Evolutionary conservation across 495 filamentous ascomycete genomes (phyloP), one percentile per base, ranked within the genome.

Genomic region (Annulohypoxylon moriforme): DNA sequence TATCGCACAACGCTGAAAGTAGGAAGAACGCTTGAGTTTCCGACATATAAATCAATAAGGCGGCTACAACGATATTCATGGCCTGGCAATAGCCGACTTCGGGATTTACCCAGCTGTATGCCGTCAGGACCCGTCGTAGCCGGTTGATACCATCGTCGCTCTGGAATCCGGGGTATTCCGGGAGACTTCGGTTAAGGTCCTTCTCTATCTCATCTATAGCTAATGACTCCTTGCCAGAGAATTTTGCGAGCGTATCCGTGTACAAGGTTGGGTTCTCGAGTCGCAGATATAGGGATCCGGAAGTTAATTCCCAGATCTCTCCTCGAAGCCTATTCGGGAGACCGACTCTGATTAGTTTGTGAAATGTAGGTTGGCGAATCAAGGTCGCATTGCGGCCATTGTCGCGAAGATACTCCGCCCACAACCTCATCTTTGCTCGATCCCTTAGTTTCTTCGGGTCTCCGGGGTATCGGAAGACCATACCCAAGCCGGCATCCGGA

Each of bases 171-270:
- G 96, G 92, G 77, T 99, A 99, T 78, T 99, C 96, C 0, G 96
- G 96, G 63, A 99, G 82, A 83, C 94, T 97, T 67, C 96, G 88
- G 77, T 99, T 99, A 50, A 99, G 81, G 74, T 99, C 96, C 76
- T 99, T 99, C 75, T 99, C 96, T 65, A 99, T 99, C 81, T 99
- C 96, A 75, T 99, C 96, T 66, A 98, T 98, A 2, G 96, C 96
- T 63, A 98, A 84, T 1, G 95, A 98, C 64, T 94, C 91, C 69
- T 89, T 86, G 9, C 96, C 96, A 4, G 89, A 85, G 65, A 90
- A 93, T 74, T 97, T 94, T 18, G 88, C 81, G 20, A 99, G 85
- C 5, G 93, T 98, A 33, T 99, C 92, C 22, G 84, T 79, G 71
- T 94, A 99, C 8, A 94, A 82, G 10, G 87, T 92, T 1, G 96